phyloP scores from a whole-genome alignment of 2,329 filamentous ascomycete species.

The Clarireedia homoeocarpa region DNA sequence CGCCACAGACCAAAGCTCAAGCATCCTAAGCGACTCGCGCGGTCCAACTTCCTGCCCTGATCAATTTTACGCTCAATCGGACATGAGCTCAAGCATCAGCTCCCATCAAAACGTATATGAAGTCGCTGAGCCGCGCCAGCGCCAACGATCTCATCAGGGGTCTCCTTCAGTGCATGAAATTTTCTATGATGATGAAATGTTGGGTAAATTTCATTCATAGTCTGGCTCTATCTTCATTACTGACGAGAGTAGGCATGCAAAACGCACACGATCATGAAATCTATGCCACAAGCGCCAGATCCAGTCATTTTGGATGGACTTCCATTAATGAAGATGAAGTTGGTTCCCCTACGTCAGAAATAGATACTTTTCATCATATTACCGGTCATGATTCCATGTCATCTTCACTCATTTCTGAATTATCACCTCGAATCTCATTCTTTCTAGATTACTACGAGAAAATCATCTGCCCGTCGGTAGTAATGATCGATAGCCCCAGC shows the following conservation, averaged over 20 bases:
- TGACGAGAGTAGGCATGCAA: conserved; percentile 12
- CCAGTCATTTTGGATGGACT: conserved; percentile 28
- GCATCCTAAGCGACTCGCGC: conserved; percentile 47
- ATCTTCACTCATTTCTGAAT: conserved; percentile 46
- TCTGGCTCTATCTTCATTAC: conserved; percentile 9
- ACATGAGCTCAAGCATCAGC: conserved; percentile 51
- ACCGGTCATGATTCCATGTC: conserved; percentile 38
- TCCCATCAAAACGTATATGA: conserved; percentile 54
- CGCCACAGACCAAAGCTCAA: conserved; percentile 44
- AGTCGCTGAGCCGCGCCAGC: conserved; percentile 24
- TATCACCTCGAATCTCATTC: conserved; percentile 74
- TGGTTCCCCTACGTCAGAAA: conserved; percentile 23
- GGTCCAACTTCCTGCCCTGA: conserved; percentile 54
- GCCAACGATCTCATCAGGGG: conserved; percentile 24
- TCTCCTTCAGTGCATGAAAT: conserved; percentile 24
- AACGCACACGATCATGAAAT: conserved; percentile 22
- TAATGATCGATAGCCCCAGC: conserved; percentile 76
- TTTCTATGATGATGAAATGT: conserved; percentile 33
- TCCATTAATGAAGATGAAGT: conserved; percentile 29
- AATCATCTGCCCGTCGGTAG: conserved; percentile 84
- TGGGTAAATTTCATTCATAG: conserved; percentile 27
- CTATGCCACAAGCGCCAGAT: conserved; percentile 27
- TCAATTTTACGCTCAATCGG: conserved; percentile 52
- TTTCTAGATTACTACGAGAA: conserved; percentile 92
- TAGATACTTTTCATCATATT: conserved; percentile 25